Evolutionary conservation across 2,329 filamentous ascomycete genomes (phyloP).

Genomic region (Sarocladium brachiariae): DNA sequence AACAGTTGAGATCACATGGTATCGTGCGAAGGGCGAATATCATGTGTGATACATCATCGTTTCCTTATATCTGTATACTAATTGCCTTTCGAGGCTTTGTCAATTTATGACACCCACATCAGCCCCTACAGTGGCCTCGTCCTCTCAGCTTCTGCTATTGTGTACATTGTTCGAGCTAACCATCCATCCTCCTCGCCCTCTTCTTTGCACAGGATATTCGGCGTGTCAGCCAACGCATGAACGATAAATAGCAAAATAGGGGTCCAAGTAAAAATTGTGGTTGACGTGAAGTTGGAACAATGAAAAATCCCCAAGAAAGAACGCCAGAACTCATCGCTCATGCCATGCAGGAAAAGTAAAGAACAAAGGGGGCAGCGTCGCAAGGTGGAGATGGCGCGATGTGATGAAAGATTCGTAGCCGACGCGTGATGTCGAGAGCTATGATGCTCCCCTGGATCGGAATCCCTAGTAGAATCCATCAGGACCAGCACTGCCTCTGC

Average conservation of each 20-base stretch:
- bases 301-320: not conserved
- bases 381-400: not conserved
- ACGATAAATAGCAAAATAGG: too few species aligned
- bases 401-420: not conserved
- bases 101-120: slow-evolving; percentile 2
- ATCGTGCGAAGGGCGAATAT: not conserved
- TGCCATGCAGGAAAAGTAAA: slow-evolving; percentile 1
- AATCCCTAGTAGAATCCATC: slow-evolving; percentile 25
- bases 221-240: too few species aligned
- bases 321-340: slow-evolving; percentile 8
- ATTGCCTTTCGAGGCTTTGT: not conserved
- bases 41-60: not conserved
- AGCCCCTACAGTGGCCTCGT: too few species aligned
- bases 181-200: not conserved
- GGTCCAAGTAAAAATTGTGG: not conserved
- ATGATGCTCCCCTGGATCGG: slow-evolving; percentile 1
- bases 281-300: not conserved
- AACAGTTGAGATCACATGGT: not conserved
- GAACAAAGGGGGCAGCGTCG: too few species aligned
- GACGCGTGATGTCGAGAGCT: not conserved
- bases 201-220: not conserved
- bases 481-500: slow-evolving; percentile 20
- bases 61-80: slow-evolving; percentile 5
- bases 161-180: not conserved
- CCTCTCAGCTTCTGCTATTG: not conserved